Evolutionary conservation across 2,329 filamentous ascomycete species (phyloP), one percentile per base, ranked within the genome.

Genomic region (Pseudodiploospora longispora): DNA sequence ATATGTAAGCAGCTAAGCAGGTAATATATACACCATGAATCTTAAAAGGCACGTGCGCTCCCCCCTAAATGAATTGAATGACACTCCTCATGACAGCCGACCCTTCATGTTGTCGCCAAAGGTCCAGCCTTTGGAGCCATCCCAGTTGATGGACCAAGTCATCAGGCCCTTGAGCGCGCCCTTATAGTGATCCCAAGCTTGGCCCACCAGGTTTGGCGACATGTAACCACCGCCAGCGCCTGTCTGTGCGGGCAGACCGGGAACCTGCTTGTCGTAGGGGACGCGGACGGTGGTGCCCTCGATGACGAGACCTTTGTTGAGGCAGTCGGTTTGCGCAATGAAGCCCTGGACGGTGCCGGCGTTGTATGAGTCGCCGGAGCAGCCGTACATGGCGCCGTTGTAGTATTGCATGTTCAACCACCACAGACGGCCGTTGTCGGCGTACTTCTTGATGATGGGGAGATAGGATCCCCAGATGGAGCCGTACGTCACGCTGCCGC

Each of bases 341-440:
- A 64, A 64, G 8, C 61, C 61, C 10, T 53, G 41, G 30, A 61
- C 54, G 6, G 56, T 59, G 30, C 61, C 61, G 8, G 59, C 58
- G 2, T 51, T 9, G 50, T 63, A 63, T 3, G 60, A 59, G 43
- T 61, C 56, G 42, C 56, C 61, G 0, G 50, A 44, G 52, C 61
- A 64, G 47, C 56, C 61, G 50, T 64, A 64, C 58, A 61, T 60
- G n/a, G 54, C 59, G 50, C 60, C 61, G 48, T 64, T 64, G 56
- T 64, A 64, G 44, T 64, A 64, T 47, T 64, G 61, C 61, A 61
- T 61, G 53, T 61, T 63, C 5, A 64, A 40, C 61, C 61, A 64
- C 61, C 61, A 64, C 32, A 64, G 51, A 2, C 60, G 57, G 41
- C 60, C 60, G 44, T 57, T 63, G 53, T 64, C 60, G 48, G 50